Base-by-base conservation (phyloP, 805 yeast species). In the Metschnikowia arizonensis region DNA sequence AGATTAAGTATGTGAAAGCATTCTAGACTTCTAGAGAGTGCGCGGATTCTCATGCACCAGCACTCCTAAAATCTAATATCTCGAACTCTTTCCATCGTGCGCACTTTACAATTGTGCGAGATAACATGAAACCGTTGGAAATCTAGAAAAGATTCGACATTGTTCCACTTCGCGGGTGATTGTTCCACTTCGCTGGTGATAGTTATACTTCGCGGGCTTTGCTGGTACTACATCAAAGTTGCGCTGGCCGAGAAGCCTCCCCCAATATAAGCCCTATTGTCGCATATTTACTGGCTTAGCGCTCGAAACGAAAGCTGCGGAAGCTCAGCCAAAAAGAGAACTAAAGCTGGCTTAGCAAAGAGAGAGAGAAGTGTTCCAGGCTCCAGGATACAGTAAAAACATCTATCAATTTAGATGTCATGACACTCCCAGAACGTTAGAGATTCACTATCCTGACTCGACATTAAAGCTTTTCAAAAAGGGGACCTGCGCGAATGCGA, bases 241-340 rank as follows among this genome's bases (percentile, higher is more conserved):
- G 28, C 23, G 38, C 7, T 34, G 18, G 40, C 40, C 19, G 34
- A 11, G 23, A n/a, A 36, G 31, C 12, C n/a, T n/a, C n/a, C n/a
- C n/a, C n/a, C n/a, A n/a, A n/a, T 9, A 10, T 29, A 15, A 36
- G 17, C 29, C 19, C 8, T n/a, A 8, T 17, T 21, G 17, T 18
- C n/a, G 40, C 32, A 19, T 37, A 12, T n/a, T 26, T 37, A 12
- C 40, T 37, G 40, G 40, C 33, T 37, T 18, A 26, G 18, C 4
- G 24, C 40, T 37, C 25, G 18, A 37, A 37, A 37, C 18, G 40
- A 33, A 23, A 34, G 18, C 33, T 37, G 40, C 40, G 33, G 28
- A 26, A 26, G n/a, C 29, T 21, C 8, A 10, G 40, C 33, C 33
- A 6, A 17, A 12, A 17, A 8, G 11, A 17, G 21, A 17, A 18